Percentiles rank a stretch among this genome's conserved stretches.
Conservation (phyloP, 257 asterid genomes). For the Verbena officinalis region DNA sequence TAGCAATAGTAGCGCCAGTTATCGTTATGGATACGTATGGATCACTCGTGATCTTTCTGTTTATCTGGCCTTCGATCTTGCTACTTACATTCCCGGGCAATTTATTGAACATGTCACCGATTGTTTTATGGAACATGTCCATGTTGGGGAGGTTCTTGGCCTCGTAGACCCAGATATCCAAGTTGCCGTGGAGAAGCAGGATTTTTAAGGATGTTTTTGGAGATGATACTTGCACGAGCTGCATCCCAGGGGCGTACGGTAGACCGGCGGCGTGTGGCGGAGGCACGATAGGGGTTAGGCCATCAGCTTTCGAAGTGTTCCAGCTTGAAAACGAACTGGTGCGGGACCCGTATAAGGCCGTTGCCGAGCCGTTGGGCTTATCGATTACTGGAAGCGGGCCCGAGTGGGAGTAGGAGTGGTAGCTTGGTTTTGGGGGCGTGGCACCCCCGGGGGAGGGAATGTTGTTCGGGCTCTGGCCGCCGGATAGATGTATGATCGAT, state of each 20-base stretch:
- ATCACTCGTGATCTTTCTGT: constrained; percentile 85
- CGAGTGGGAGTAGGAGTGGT: constrained; percentile 35
- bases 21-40: constrained; percentile 78
- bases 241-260: constrained; percentile 45
- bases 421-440: constrained; percentile 48
- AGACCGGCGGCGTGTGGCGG: constrained; percentile 29
- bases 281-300: constrained; percentile 35
- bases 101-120: constrained; percentile 82
- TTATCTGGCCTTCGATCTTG: constrained; percentile 82
- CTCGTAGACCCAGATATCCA: constrained; percentile 80
- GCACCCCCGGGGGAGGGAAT: constrained; percentile 41
- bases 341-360: constrained; percentile 47
- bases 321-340: constrained; percentile 64
- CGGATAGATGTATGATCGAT: constrained; percentile 57
- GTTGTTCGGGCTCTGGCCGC: constrained; percentile 16
- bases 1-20: constrained; percentile 72
- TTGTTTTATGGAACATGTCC: constrained; percentile 97
- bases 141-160: constrained; percentile 98
- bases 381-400: constrained; percentile 53
- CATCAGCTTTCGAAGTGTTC: constrained; percentile 41
- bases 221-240: constrained; percentile 62
- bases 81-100: constrained; percentile 72
- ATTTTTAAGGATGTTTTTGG: constrained; percentile 62
- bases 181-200: constrained; percentile 83
- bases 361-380: constrained; percentile 45